Evolutionary conservation across 768 basidiomycete genomes (phyloP).

Genomic region (Cystoderma amianthinum): DNA sequence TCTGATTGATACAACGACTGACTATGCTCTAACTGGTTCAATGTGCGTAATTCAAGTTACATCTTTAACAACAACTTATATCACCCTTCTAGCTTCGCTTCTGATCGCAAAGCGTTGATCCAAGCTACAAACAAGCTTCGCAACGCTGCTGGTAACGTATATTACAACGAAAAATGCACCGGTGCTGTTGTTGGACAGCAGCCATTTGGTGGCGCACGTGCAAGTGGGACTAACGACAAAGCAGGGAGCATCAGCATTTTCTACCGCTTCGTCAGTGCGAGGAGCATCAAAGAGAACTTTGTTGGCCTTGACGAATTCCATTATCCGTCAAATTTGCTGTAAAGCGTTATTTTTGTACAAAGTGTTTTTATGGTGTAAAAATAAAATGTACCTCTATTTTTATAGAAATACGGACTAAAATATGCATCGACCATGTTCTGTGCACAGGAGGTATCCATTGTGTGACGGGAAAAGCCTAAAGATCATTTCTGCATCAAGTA

Average conservation of each 20-base stretch:
- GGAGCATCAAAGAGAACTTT: conserved; percentile 98
- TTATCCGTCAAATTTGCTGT: conserved; percentile 82
- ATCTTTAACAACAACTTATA: conserved; percentile 7
- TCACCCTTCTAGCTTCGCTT: conserved; percentile 66
- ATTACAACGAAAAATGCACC: conserved; percentile 98
- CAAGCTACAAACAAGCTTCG: conserved; percentile 77
- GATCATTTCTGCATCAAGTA: no score
- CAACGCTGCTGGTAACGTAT: conserved; percentile 92
- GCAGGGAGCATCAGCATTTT: conserved; percentile 73
- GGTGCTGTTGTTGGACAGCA: conserved; percentile 98
- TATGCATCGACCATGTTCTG: no score
- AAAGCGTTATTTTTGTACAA: no score
- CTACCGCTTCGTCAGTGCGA: conserved; percentile 75
- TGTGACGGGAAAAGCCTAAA: no score
- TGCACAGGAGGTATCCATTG: no score
- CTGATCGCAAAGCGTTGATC: conserved; percentile 75
- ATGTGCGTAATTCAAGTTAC: conserved; percentile 48
- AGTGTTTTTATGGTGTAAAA: no score
- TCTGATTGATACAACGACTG: conserved; percentile 78
- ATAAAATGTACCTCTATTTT: no score
- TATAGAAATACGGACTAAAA: no score
- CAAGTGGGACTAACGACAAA: conserved; percentile 97
- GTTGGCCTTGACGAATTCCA: conserved; percentile 70
- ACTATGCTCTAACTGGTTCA: conserved; percentile 91
- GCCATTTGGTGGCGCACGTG: conserved; percentile 93